Base-by-base conservation (phyloP, 1,139 yeast genomes). In the Yamadazyma membranifaciens region DNA sequence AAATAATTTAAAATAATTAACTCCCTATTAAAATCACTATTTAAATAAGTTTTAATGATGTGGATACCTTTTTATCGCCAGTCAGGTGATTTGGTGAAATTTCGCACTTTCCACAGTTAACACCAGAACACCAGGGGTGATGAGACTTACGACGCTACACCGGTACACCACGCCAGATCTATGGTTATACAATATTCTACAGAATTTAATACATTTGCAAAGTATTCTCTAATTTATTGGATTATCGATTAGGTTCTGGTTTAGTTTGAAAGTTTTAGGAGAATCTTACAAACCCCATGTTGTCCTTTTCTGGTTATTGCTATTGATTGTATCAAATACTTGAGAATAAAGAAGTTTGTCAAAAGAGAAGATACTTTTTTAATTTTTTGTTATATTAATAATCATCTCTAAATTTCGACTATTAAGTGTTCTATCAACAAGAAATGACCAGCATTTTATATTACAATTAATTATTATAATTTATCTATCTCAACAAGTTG, bases 401-500 rank as follows among this genome's bases (percentile, higher is more conserved):
- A 26, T 27, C 35, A 36, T 36, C 34, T 31, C 39, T 36, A 36
- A 36, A 36, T 26, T 36, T 27, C 37, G 31, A 34, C 37, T 27
- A 25, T 34, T 27, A 27, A 29, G 37, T 34, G 16, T 24, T 36
- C 39, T 36, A 36, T 36, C 39, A 36, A 36, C 39, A 36, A 36
- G 39, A 36, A 36, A 36, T 30, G 38, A 36, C 38, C 38, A 31
- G 34, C 38, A 30, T 30, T 29, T 29, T 28, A 31, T 34, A 28
- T 16, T 29, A 35, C 39, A 31, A 33, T 37, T 20, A 31, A 20
- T 20, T 20, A 20, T 20, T 17, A 27, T 31, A 22, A 34, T 34
- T 40, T 36, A 40, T 40, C 43, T 36, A 37, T 40, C 43, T 40
- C 43, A 40, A 40, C 43, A 40, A 40, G 43, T 33, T 36, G 37